A percentile compares a stretch with the other conserved stretches of the same genome.
Conservation (phyloP, 2,329 filamentous ascomycete species). For the Paramyrothecium sp. region DNA sequence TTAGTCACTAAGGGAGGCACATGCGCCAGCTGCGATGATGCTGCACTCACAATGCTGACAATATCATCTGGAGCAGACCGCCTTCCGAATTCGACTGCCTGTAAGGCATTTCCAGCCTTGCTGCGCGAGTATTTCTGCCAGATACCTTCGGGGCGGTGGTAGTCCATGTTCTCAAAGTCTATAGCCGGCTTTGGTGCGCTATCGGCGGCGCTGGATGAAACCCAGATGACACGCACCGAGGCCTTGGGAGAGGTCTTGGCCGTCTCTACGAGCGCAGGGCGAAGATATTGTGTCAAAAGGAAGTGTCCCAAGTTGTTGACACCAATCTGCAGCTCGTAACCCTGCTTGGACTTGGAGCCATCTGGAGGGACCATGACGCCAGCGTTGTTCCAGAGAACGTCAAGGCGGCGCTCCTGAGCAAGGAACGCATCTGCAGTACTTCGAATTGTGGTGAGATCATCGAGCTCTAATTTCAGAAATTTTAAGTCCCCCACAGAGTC, state of each 20-base stretch:
- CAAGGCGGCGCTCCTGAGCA: constrained; percentile 21
- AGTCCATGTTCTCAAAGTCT: constrained; percentile 20
- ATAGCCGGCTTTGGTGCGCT: constrained; percentile 8
- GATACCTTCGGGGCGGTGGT: constrained; percentile 3
- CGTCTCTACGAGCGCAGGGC: constrained; percentile 28
- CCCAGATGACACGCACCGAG: constrained; percentile 30
- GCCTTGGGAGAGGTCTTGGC: constrained; percentile 23
- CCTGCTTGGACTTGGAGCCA: constrained; percentile 34
- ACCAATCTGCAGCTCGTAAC: constrained; percentile 40
- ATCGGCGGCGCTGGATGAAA: constrained; percentile 20
- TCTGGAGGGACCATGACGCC: constrained; percentile 36
- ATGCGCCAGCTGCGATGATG: not conserved
- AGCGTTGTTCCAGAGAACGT: constrained; percentile 41
- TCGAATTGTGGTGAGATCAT: constrained; percentile 28
- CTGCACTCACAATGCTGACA: no score
- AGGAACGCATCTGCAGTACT: constrained; percentile 20
- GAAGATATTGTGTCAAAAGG: constrained; percentile 34
- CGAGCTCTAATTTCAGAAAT: constrained; percentile 23
- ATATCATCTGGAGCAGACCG: no score
- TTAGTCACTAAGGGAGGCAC: not conserved
- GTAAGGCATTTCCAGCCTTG: constrained; percentile 28
- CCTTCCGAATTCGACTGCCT: constrained; percentile 20
- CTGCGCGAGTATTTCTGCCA: constrained; percentile 23
- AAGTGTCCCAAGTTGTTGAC: constrained; percentile 39
- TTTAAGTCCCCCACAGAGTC: no score